phyloP scores from a whole-genome alignment of 805 yeast species.

The Saturnispora sanitii region DNA sequence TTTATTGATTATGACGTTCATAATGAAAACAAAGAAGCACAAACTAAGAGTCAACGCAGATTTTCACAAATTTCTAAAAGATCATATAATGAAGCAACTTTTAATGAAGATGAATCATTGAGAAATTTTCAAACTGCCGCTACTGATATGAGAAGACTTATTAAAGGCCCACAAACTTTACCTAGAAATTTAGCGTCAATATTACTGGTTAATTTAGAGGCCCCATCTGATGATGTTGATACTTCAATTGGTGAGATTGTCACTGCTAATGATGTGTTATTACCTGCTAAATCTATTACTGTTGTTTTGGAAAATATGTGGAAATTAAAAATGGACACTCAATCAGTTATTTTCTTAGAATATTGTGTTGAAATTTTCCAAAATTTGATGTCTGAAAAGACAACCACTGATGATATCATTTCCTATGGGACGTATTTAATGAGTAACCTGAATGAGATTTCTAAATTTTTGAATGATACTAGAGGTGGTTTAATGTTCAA shows the following conservation, averaged over 20 bases:
- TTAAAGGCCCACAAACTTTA: conserved; percentile 58
- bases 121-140: conserved; percentile 17
- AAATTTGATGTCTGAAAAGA: conserved; percentile 27
- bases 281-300: conserved; percentile 90
- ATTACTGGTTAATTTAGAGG: conserved; percentile 66
- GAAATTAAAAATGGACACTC: conserved; percentile 86
- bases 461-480: conserved; percentile 4
- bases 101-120: conserved; percentile 1
- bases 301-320: conserved; percentile 91
- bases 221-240: conserved; percentile 65
- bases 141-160: conserved; percentile 59
- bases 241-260: conserved; percentile 54
- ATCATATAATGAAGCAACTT: neutral
- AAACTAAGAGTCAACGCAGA: conserved; percentile 1
- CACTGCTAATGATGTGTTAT: conserved; percentile 74
- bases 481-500: conserved; percentile 11
- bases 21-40: neutral
- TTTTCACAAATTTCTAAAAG: conserved; percentile 5
- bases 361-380: conserved; percentile 80
- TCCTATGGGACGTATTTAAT: conserved; percentile 12
- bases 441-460: conserved; percentile 10
- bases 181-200: conserved; percentile 80
- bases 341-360: conserved; percentile 83
- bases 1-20: conserved; percentile 1
- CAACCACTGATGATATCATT: conserved; percentile 8